Evolutionary conservation across 2,329 filamentous ascomycete genomes (phyloP).

Genomic region (Aspergillus sojae): DNA sequence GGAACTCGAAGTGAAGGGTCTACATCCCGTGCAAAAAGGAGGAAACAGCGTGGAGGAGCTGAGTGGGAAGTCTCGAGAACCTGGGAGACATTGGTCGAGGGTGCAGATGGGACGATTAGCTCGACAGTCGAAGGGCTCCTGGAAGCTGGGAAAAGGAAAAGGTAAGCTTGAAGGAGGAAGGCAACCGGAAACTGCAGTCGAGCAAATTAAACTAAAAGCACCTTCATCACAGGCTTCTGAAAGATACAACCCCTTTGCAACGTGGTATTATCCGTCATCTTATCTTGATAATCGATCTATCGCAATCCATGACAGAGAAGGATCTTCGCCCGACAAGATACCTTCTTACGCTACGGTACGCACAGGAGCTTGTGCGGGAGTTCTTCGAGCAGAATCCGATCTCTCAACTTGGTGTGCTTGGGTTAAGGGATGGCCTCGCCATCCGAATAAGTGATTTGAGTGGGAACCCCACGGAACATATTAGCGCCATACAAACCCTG

Average conservation of each 20-base stretch:
- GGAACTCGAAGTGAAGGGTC: slow-evolving; percentile 31
- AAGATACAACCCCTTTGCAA: slow-evolving; percentile 93
- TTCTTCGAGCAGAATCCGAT: slow-evolving; percentile 99
- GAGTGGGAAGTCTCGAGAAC: slow-evolving; percentile 54
- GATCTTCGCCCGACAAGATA: slow-evolving; percentile 88
- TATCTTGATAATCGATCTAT: slow-evolving; percentile 87
- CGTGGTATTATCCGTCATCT: slow-evolving; percentile 97
- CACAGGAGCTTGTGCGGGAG: slow-evolving; percentile 84
- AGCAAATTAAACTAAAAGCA: slow-evolving; percentile 7
- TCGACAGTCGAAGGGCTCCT: slow-evolving; percentile 71
- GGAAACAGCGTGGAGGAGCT: slow-evolving; percentile 42
- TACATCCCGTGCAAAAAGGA: slow-evolving; percentile 36
- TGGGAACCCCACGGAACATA: slow-evolving; percentile 87
- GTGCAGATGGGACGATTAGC: slow-evolving; percentile 75
- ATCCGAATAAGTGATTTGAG: slow-evolving; percentile 84
- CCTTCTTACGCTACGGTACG: slow-evolving; percentile 78
- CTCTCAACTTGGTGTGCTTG: slow-evolving; percentile 88
- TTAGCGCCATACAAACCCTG: slow-evolving; percentile 72
- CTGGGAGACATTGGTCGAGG: slow-evolving; percentile 73
- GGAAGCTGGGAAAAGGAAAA: slow-evolving; percentile 79
- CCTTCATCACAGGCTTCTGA: slow-evolving; percentile 65
- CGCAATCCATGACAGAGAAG: slow-evolving; percentile 91
- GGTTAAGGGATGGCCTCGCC: slow-evolving; percentile 90
- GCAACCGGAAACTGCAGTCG: not conserved
- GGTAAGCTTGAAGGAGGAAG: slow-evolving; percentile 45